A percentile compares a stretch with the other conserved stretches of the same genome.
Conservation (phyloP, 176 grass and related monocot species). For the Carex cristatella region DNA sequence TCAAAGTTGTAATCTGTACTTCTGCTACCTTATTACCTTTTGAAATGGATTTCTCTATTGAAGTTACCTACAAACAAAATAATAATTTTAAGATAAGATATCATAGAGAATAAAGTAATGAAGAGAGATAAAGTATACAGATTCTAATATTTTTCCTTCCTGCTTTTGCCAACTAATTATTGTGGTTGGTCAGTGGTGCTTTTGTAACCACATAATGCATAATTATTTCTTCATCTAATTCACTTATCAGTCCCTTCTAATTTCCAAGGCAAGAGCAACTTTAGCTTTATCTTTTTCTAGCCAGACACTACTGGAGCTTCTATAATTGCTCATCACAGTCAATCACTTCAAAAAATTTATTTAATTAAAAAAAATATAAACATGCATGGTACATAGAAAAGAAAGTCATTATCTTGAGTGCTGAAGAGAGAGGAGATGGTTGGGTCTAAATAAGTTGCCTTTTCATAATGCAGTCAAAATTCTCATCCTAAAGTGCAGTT, state of each 20-base stretch:
- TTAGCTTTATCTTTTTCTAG: neutral
- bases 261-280: neutral
- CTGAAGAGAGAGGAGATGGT: neutral
- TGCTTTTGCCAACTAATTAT: neutral
- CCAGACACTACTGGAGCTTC: neutral
- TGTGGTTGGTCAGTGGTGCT: neutral
- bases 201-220: neutral
- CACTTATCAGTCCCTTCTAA: neutral
- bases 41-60: conserved; percentile 67
- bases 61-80: conserved; percentile 39
- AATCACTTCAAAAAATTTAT: neutral
- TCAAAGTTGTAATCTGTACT: conserved; percentile 91
- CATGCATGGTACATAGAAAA: neutral
- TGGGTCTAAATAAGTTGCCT: neutral
- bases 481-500: neutral
- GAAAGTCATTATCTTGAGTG: neutral
- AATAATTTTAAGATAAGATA: neutral
- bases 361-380: neutral
- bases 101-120: neutral
- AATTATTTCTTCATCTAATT: neutral
- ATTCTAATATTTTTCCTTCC: neutral
- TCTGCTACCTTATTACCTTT: conserved; percentile 80
- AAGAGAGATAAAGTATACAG: no score
- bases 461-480: neutral
- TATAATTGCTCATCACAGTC: neutral